Evolutionary conservation across 345 rosid genomes (phyloP).

Genomic region (Excoecaria cochinchinensis): DNA sequence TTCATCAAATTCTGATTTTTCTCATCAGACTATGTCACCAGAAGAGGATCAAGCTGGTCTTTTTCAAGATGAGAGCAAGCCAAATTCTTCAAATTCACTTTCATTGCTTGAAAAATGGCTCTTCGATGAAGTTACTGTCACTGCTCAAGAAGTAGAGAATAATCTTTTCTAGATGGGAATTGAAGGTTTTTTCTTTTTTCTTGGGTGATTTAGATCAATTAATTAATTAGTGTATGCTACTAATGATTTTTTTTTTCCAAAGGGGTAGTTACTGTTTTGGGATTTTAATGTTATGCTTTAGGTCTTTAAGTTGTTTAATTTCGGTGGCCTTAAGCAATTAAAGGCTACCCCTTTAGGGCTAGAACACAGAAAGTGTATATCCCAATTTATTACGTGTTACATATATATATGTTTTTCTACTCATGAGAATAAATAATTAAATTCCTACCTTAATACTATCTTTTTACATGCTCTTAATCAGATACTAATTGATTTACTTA

Average conservation of each 20-base stretch:
- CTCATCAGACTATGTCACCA: constrained; percentile 41
- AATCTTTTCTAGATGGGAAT: constrained; percentile 6
- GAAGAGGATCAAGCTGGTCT: constrained; percentile 28
- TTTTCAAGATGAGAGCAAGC: constrained; percentile 52
- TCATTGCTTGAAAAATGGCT: constrained; percentile 74
- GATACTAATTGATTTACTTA: neutral
- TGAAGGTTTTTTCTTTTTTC: neutral
- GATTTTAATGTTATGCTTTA: constrained; percentile 9
- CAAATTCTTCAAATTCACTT: constrained; percentile 37
- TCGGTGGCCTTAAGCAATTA: constrained; percentile 12
- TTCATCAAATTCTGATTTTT: constrained; percentile 45
- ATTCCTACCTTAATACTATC: neutral
- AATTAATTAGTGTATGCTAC: constrained; percentile 9
- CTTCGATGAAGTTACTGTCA: constrained; percentile 44
- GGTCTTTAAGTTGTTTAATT: constrained; percentile 10
- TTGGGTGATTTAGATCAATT: neutral
- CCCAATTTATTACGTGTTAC: constrained; percentile 12
- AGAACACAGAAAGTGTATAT: constrained; percentile 26
- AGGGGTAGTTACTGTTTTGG: constrained; percentile 16
- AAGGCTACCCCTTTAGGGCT: constrained; percentile 15
- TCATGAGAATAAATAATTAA: constrained; percentile 11
- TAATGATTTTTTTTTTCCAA: constrained; percentile 35
- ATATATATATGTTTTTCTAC: constrained; percentile 4
- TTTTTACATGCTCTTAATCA: neutral
- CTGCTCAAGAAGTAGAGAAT: neutral